Evolutionary conservation across 441 rosid species (phyloP).

Genomic region (Populus trichocarpa): DNA sequence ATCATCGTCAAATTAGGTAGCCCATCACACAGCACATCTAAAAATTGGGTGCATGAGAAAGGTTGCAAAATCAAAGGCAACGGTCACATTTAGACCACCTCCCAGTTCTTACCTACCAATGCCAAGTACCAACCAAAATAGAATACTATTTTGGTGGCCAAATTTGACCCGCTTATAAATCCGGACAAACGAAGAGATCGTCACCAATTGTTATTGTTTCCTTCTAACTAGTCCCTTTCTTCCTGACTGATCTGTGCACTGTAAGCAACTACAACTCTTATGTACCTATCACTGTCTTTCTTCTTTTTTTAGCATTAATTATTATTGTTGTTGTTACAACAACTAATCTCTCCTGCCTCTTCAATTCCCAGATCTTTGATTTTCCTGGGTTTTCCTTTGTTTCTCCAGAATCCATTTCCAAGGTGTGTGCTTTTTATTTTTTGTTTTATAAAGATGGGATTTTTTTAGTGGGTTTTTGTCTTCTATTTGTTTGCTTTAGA

Average conservation of each 20-base stretch:
- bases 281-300: background rate
- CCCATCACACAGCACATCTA: background rate
- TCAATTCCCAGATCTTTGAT: constrained; percentile 20
- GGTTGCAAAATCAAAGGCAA: constrained; percentile 1
- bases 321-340: background rate
- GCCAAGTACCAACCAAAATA: background rate
- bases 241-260: background rate
- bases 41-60: background rate
- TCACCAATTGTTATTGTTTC: background rate
- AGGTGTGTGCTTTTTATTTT: background rate
- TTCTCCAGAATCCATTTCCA: background rate
- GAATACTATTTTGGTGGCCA: constrained; percentile 4
- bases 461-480: constrained; percentile 8
- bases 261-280: background rate
- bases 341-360: background rate
- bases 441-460: constrained; percentile 5
- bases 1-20: background rate
- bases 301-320: background rate
- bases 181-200: background rate
- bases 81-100: background rate
- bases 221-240: background rate
- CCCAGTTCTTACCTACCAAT: background rate
- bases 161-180: constrained; percentile 25
- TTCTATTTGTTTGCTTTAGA: background rate
- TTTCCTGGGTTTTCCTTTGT: background rate